Evolutionary conservation across 352 stramenopile species (phyloP).

Genomic region (Globisporangium nagaii): DNA sequence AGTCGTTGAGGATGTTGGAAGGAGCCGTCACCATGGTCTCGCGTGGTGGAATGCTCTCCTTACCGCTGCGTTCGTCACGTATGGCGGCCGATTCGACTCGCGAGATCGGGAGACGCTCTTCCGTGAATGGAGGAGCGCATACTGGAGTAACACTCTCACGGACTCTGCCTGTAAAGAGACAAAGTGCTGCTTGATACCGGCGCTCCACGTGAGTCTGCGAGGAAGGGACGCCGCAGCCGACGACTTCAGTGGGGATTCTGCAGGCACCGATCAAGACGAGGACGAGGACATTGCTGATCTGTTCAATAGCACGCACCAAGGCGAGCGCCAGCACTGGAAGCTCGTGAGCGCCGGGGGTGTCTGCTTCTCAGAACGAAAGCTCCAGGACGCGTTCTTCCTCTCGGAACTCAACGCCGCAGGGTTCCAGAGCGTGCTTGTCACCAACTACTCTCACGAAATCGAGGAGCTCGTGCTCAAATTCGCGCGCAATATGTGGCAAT

Average conservation of each 20-base stretch:
- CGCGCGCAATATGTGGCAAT: constrained; percentile 33
- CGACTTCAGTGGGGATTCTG: neutral
- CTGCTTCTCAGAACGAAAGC: constrained; percentile 33
- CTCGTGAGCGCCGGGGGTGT: constrained; percentile 19
- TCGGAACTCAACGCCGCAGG: constrained; percentile 17
- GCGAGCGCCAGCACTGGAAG: constrained; percentile 9
- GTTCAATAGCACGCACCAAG: neutral
- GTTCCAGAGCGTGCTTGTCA: constrained; percentile 37
- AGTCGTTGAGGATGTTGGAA: constrained; percentile 8
- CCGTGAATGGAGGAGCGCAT: constrained; percentile 8
- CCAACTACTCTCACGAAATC: constrained; percentile 27
- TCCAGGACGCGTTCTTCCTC: constrained; percentile 42
- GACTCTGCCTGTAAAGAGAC: neutral
- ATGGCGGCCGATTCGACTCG: constrained; percentile 17
- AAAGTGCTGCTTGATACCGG: constrained; percentile 14
- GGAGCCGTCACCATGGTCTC: constrained; percentile 19
- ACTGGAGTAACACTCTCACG: constrained; percentile 4
- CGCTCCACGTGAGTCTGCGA: constrained; percentile 15
- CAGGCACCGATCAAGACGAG: neutral
- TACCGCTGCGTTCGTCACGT: constrained; percentile 30
- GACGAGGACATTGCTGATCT: constrained; percentile 1
- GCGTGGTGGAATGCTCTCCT: constrained; percentile 55
- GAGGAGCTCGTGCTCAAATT: constrained; percentile 40
- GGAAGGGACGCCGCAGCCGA: neutral
- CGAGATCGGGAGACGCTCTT: constrained; percentile 15